A percentile compares a stretch with the other conserved stretches of the same genome.
Conservation (phyloP, 2,329 filamentous ascomycete species). For the Epichloe elymi region DNA sequence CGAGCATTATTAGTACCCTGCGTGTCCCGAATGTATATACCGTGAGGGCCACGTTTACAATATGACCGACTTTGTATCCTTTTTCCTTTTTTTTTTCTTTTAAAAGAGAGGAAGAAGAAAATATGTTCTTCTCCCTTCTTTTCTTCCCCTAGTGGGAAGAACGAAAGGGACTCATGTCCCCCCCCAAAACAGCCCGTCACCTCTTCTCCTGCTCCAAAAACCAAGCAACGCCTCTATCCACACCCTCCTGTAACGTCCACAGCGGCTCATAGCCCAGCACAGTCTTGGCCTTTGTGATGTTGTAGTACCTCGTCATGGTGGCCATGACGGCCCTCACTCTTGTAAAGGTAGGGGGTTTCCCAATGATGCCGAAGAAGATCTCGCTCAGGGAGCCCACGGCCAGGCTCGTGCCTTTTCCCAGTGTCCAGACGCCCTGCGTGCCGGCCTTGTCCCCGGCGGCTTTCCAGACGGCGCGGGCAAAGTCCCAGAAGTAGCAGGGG, state of each 20-base stretch:
- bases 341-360: constrained; percentile 45
- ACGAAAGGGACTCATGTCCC: neutral
- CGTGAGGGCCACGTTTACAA: too few species aligned
- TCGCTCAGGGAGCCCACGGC: constrained; percentile 41
- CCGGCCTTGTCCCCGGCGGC: constrained; percentile 40
- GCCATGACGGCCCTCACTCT: constrained; percentile 50
- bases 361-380: constrained; percentile 32
- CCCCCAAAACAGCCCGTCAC: neutral
- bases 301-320: constrained; percentile 66
- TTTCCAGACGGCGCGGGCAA: constrained; percentile 65
- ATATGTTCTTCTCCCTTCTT: too few species aligned
- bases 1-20: too few species aligned
- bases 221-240: constrained; percentile 40
- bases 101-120: neutral
- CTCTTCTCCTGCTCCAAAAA: constrained; percentile 38
- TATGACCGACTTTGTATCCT: too few species aligned
- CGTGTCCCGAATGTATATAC: too few species aligned
- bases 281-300: constrained; percentile 60
- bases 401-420: constrained; percentile 39
- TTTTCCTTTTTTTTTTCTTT: too few species aligned
- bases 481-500: constrained; percentile 86
- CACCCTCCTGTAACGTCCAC: constrained; percentile 52
- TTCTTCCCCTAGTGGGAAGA: too few species aligned
- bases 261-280: constrained; percentile 58
- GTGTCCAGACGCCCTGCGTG: constrained; percentile 39